These are phyloP conservation scores for Aureobasidium musti DNA, from an alignment of 2,329 filamentous ascomycete genomes.

Conservation along the genomic window DNA sequence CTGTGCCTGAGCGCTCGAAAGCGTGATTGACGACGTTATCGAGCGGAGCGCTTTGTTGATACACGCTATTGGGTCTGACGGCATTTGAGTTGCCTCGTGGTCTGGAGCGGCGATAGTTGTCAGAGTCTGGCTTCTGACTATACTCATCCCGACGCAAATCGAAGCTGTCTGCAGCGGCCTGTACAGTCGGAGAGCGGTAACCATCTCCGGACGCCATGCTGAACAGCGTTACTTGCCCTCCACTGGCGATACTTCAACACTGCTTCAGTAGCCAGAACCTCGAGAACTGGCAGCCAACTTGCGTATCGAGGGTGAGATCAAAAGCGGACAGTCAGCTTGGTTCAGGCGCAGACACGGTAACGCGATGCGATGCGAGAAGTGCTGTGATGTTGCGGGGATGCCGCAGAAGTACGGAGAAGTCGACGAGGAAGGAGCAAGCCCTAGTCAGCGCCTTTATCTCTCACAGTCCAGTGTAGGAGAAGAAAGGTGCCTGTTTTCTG, in stretches of 20 bases:
- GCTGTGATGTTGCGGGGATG: background rate
- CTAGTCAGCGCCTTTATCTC: background rate
- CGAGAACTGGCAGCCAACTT: background rate
- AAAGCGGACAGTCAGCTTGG: background rate
- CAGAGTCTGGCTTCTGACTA: background rate
- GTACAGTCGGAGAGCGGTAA: constrained; percentile 8
- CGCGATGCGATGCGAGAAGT: constrained; percentile 11
- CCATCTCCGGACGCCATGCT: constrained; percentile 17
- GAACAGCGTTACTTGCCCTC: background rate
- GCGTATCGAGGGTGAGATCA: background rate
- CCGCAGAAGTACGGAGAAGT: constrained; percentile 6
- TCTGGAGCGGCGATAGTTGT: background rate
- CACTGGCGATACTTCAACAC: background rate
- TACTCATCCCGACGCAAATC: background rate
- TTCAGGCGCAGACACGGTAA: background rate
- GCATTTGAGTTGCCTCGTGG: constrained; percentile 10
- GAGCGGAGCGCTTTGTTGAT: constrained; percentile 46
- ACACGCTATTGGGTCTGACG: background rate
- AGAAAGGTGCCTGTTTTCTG: constrained; percentile 9
- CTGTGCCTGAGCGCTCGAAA: constrained; percentile 54
- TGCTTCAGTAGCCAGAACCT: background rate
- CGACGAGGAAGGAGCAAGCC: background rate
- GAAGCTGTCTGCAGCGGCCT: constrained; percentile 19
- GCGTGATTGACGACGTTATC: constrained; percentile 60
- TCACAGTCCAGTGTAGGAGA: background rate